A percentile compares a stretch with the other conserved stretches of the same genome.
These are phyloP conservation scores for Aspergillus tubingensis DNA, from an alignment of 2,329 filamentous ascomycete species.

Conservation along the genomic window DNA sequence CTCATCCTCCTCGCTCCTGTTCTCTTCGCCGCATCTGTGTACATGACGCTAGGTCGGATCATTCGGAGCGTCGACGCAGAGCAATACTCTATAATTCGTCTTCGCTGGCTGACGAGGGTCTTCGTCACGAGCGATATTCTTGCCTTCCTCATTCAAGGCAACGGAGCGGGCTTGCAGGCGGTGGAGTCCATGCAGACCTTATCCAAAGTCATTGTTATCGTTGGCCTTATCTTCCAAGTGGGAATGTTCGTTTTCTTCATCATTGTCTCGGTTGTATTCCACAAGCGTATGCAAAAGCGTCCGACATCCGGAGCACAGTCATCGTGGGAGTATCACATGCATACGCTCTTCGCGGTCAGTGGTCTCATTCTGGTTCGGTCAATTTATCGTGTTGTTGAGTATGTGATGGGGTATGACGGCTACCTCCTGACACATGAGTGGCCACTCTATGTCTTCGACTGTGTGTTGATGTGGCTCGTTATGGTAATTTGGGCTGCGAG, in stretches of 20 bases:
- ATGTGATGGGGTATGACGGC: slow-evolving; percentile 44
- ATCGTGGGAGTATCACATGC: slow-evolving; percentile 19
- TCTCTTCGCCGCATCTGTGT: slow-evolving; percentile 54
- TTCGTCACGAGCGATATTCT: slow-evolving; percentile 54
- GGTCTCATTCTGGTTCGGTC: slow-evolving; percentile 47
- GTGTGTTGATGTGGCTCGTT: slow-evolving; percentile 38
- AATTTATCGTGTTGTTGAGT: slow-evolving; percentile 54
- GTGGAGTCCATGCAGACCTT: slow-evolving; percentile 2
- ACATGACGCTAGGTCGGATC: slow-evolving; percentile 52
- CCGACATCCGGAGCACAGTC: slow-evolving; percentile 10
- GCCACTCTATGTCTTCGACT: slow-evolving; percentile 50
- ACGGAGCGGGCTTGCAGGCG: slow-evolving; percentile 25
- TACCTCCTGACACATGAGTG: slow-evolving; percentile 47
- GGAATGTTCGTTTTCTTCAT: slow-evolving; percentile 30
- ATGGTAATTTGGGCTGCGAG: slow-evolving; percentile 19
- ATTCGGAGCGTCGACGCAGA: slow-evolving; percentile 46
- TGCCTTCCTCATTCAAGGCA: slow-evolving; percentile 50
- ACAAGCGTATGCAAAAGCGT: slow-evolving; percentile 19
- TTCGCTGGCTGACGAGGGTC: slow-evolving; percentile 49
- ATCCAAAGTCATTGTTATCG: slow-evolving; percentile 21
- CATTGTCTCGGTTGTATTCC: slow-evolving; percentile 24
- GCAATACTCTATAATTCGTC: slow-evolving; percentile 45
- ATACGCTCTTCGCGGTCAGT: slow-evolving; percentile 26
- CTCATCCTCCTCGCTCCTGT: slow-evolving; percentile 53
- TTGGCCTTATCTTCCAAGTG: slow-evolving; percentile 31